Evolutionary conservation across 176 grass and related monocot species (phyloP).

Genomic region (Aegilops umbellulata): DNA sequence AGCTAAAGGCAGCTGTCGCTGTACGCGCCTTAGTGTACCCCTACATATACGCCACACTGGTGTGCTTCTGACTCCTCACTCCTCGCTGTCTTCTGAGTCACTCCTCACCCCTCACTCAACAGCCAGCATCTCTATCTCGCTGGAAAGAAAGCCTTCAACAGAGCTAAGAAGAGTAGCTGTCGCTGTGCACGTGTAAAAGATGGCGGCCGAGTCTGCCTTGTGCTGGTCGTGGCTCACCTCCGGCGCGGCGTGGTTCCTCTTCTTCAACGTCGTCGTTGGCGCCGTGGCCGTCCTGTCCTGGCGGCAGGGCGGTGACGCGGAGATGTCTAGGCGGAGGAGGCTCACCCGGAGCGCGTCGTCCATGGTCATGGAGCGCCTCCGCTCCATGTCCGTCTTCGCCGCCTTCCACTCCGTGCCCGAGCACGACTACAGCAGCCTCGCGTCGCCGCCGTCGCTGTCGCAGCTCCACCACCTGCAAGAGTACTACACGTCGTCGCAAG

Average conservation of each 20-base stretch:
- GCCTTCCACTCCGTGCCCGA: neutral
- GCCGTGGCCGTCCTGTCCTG: constrained; percentile 26
- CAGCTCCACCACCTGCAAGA: too few species aligned
- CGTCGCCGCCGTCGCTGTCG: neutral
- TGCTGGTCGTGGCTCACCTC: constrained; percentile 33
- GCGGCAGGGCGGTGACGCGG: neutral
- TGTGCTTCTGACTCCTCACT: neutral
- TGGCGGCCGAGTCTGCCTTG: neutral
- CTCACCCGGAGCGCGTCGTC: constrained; percentile 40
- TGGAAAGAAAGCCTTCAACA: neutral
- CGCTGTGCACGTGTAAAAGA: neutral
- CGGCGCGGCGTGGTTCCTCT: constrained; percentile 28
- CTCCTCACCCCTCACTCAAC: neutral
- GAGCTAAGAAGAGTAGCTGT: too few species aligned
- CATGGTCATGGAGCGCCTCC: constrained; percentile 8
- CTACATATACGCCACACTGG: neutral
- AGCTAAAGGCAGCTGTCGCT: neutral
- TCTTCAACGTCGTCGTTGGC: constrained; percentile 32
- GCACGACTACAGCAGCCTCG: neutral
- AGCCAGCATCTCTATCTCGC: neutral
- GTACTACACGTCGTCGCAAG: neutral
- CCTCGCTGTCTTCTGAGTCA: neutral
- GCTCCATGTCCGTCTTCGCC: constrained; percentile 26
- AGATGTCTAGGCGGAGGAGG: neutral
- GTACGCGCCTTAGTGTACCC: neutral